phyloP scores from a whole-genome alignment of 352 stramenopile species.

The Peronospora destructor region DNA sequence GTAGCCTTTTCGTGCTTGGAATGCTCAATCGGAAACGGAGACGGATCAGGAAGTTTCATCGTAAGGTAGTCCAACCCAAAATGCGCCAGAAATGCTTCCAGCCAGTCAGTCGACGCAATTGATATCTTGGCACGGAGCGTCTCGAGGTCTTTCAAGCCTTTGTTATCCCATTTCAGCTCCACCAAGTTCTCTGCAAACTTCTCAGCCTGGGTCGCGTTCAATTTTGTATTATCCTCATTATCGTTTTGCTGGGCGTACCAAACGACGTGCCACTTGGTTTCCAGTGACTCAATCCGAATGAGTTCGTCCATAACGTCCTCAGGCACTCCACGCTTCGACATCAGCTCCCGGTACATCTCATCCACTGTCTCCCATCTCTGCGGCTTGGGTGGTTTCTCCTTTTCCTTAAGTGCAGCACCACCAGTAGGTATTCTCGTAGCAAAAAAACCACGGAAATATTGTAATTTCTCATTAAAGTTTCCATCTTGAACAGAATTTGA shows the following conservation, averaged over 20 bases:
- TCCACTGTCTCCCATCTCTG: slow-evolving; percentile 69
- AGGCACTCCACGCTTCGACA: slow-evolving; percentile 69
- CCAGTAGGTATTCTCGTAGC: slow-evolving; percentile 72
- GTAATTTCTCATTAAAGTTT: slow-evolving; percentile 82
- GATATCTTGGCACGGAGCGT: slow-evolving; percentile 64
- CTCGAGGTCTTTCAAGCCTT: slow-evolving; percentile 67
- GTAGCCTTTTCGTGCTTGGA: slow-evolving; percentile 76
- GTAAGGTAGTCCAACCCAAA: slow-evolving; percentile 82
- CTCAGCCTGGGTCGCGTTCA: slow-evolving; percentile 47
- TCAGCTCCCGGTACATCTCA: slow-evolving; percentile 79
- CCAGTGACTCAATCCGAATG: slow-evolving; percentile 70
- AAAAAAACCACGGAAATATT: slow-evolving; percentile 84
- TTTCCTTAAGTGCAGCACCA: slow-evolving; percentile 52
- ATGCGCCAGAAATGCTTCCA: slow-evolving; percentile 60
- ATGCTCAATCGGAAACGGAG: slow-evolving; percentile 73
- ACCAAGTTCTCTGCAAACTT: slow-evolving; percentile 71
- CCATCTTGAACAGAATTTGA: slow-evolving; percentile 61
- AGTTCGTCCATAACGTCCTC: slow-evolving; percentile 83
- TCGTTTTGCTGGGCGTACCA: slow-evolving; percentile 82
- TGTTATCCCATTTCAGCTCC: slow-evolving; percentile 80
- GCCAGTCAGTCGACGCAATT: slow-evolving; percentile 64
- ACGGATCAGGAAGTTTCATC: slow-evolving; percentile 81
- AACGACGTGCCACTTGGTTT: slow-evolving; percentile 84
- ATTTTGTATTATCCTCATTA: slow-evolving; percentile 59
- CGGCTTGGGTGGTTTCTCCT: slow-evolving; percentile 55